Percentiles rank a stretch among this genome's conserved stretches.
phyloP scores from a whole-genome alignment of 179 eudicot species.

The Silene vulgaris region DNA sequence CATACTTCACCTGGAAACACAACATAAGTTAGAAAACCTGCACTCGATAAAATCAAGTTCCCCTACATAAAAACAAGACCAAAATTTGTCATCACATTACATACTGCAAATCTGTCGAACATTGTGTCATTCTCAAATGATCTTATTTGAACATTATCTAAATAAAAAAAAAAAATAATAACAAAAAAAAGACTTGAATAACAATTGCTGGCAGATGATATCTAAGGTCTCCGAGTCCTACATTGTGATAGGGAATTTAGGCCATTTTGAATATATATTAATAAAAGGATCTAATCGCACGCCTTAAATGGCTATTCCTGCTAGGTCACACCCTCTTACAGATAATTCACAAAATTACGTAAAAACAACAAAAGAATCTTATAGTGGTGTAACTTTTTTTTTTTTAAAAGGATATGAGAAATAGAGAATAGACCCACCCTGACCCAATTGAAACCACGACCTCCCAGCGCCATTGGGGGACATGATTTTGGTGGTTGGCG shows the following conservation, averaged over 20 bases:
- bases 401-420: not conserved
- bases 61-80: not conserved
- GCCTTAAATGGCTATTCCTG: not conserved
- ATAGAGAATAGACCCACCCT: not conserved
- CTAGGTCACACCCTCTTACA: not conserved
- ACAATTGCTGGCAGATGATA: too few relatives aligned
- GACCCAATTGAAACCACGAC: too few relatives aligned
- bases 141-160: not conserved
- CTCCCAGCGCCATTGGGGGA: too few relatives aligned
- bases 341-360: not conserved
- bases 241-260: too few relatives aligned
- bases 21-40: conserved; percentile 14
- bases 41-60: not conserved
- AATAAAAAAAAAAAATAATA: not conserved
- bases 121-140: not conserved
- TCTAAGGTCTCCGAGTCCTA: too few relatives aligned
- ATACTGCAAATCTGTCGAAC: not conserved
- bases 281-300: too few relatives aligned
- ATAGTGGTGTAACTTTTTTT: too few relatives aligned
- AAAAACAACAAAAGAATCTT: not conserved
- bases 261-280: too few relatives aligned
- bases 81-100: not conserved
- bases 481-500: too few relatives aligned
- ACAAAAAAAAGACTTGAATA: not conserved
- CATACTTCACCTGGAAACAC: conserved; percentile 75